phyloP scores from a whole-genome alignment of 2,329 filamentous ascomycete genomes.

The Hymenoscyphus albidus region DNA sequence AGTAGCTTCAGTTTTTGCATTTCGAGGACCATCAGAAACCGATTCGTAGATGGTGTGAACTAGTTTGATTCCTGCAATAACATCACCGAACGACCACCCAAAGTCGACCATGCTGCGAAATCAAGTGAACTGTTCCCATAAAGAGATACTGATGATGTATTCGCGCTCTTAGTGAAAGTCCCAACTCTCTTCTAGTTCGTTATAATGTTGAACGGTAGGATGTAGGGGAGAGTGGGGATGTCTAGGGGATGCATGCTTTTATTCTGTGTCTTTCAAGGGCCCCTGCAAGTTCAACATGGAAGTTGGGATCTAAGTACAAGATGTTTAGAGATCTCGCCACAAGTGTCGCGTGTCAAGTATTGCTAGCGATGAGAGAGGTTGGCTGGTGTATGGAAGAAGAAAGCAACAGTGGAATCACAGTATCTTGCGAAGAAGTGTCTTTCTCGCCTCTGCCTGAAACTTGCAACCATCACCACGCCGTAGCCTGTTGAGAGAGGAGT shows the following conservation, averaged over 20 bases:
- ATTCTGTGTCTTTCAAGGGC: background rate
- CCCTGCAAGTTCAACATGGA: background rate
- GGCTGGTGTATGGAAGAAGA: background rate
- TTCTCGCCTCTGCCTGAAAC: background rate
- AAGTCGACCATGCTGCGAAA: slow-evolving; percentile 32
- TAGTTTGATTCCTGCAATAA: slow-evolving; percentile 31
- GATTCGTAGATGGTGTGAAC: slow-evolving; percentile 24
- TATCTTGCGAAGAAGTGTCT: background rate
- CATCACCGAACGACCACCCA: slow-evolving; percentile 36
- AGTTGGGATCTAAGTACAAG: background rate
- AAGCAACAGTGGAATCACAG: too few relatives aligned
- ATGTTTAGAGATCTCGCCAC: background rate
- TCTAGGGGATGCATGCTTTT: background rate
- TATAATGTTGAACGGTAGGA: background rate
- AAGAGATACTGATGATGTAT: background rate
- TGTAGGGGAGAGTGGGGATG: background rate
- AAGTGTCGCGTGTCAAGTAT: background rate
- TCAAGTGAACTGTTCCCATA: background rate
- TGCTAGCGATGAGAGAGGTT: background rate
- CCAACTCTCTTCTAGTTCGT: background rate
- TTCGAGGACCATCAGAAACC: slow-evolving; percentile 25
- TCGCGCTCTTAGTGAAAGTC: background rate
- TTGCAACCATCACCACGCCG: background rate
- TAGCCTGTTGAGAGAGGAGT: background rate
- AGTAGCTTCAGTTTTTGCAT: slow-evolving; percentile 20